Conservation (phyloP, 257 asterid species). For the Verbascum thapsus region DNA sequence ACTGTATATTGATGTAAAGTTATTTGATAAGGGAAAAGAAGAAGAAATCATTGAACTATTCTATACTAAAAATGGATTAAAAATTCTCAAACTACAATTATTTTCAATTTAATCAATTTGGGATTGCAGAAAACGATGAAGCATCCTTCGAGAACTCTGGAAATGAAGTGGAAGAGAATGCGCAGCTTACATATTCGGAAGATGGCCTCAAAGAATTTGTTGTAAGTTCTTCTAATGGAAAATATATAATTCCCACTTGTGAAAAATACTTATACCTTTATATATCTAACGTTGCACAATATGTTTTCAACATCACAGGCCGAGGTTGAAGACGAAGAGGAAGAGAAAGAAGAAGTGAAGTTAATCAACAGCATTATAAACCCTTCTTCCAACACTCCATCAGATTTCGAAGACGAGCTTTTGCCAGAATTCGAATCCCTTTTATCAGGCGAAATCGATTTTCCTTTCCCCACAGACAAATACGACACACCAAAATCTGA, state of each 20-base stretch:
- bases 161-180: conserved; percentile 46
- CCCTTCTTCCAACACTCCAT: conserved; percentile 43
- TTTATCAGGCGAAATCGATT: conserved; percentile 79
- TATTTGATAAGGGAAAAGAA: too few relatives aligned
- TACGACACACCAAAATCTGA: conserved; percentile 48
- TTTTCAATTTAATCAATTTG: conserved; percentile 35
- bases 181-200: conserved; percentile 38
- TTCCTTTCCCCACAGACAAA: conserved; percentile 64
- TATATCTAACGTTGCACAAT: not conserved
- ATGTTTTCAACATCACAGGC: conserved; percentile 32
- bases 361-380: conserved; percentile 65
- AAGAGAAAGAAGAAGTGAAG: conserved; percentile 91
- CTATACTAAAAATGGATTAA: not conserved
- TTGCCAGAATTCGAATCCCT: conserved; percentile 78
- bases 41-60: too few relatives aligned
- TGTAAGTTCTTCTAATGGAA: conserved; percentile 34
- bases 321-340: conserved; percentile 58
- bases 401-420: conserved; percentile 69
- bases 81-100: conserved; percentile 15
- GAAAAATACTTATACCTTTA: not conserved
- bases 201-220: conserved; percentile 61
- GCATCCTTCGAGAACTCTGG: conserved; percentile 32
- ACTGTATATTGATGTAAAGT: not conserved
- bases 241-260: too few relatives aligned
- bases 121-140: conserved; percentile 55